Evolutionary conservation across 257 asterid species (phyloP), one percentile per base, ranked within the genome.

Genomic region (Lycium barbarum): DNA sequence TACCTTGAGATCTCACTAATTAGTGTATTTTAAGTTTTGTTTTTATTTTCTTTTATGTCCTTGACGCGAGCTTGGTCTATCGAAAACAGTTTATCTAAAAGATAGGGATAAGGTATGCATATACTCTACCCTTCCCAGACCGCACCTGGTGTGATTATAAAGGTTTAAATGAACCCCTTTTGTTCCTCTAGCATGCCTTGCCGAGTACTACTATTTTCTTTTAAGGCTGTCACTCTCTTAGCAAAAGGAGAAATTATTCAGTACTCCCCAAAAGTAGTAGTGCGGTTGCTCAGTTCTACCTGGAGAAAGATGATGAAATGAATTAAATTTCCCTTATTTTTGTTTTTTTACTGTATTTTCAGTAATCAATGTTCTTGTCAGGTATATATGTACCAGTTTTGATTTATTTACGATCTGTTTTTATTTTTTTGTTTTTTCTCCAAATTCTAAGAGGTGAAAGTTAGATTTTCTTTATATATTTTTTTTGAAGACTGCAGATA

Each of bases 321-420:
- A 5, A 67, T 35, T 35, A 5, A 14, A 43, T 72, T 45, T 72
- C 1, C 57, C 18, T 72, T 20, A 7, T 73, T 73, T 73, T 65
- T 65, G 26, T 65, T 47, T 74, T 26, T 74, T 20, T 47, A 20
- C 81, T 74, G 22, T 74, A 74, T 73, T 73, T 73, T 47, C 43
- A 73, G 81, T 12, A 73, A 43, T n/a, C 54, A 72, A 72, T 72
- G 13, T 72, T 71, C 57, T 71, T 45, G 80, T n/a, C 80, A n/a
- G 80, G 12, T 71, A 2, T 33, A 62, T 65, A 68, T 68, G 51
- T 68, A 68, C 6, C 3, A 5, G 45, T 68, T 68, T 35, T 67
- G 8, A 14, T 79, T 49, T 78, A 3, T 12, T 49, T 47, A 35
- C 4, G n/a, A 66, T 61, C 36, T 61, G 36, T 20, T 61, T 61